Conservation (phyloP, 371 early-diverging fungal genomes). For the Syncephalastrum contaminatum region DNA sequence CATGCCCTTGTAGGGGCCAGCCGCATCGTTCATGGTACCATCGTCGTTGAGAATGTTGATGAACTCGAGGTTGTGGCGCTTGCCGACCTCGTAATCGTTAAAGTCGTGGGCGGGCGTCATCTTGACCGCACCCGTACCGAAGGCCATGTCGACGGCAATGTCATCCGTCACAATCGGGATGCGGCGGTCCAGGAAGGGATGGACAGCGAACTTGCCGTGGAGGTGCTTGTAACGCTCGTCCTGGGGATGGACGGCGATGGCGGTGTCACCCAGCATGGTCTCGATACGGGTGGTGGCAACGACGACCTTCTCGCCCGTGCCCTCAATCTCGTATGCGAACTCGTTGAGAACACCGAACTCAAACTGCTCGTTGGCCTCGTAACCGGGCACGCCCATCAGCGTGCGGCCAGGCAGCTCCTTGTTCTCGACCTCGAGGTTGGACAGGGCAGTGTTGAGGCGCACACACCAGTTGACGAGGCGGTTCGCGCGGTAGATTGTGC, state of each 20-base stretch:
- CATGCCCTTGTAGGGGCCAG: constrained; percentile 86
- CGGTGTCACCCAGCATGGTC: constrained; percentile 99
- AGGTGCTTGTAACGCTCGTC: constrained; percentile 87
- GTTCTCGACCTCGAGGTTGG: constrained; percentile 98
- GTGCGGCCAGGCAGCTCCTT: constrained; percentile 88
- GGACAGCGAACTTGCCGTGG: constrained; percentile 90
- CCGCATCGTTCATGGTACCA: constrained; percentile 91
- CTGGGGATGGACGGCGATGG: constrained; percentile 92
- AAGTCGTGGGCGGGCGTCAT: constrained; percentile 99
- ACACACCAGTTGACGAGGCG: constrained; percentile 99
- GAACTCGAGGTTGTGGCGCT: constrained; percentile 91
- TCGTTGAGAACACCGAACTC: constrained; percentile 98
- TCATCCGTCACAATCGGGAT: constrained; percentile 95
- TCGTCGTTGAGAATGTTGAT: constrained; percentile 97
- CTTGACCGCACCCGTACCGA: constrained; percentile 99
- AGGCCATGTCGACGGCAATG: constrained; percentile 91
- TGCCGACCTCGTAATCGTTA: constrained; percentile 98
- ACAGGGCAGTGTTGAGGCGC: constrained; percentile 94
- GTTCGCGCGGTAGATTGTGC: constrained; percentile 96
- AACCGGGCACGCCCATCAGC: constrained; percentile 86
- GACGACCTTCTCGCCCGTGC: constrained; percentile 81
- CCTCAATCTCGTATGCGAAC: constrained; percentile 87
- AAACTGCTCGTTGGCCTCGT: constrained; percentile 89
- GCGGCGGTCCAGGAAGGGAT: constrained; percentile 93
- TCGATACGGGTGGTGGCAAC: constrained; percentile 99